Percentiles rank a stretch among this genome's conserved stretches.
phyloP scores from a whole-genome alignment of 352 stramenopile species.

The Phytophthora rubi region DNA sequence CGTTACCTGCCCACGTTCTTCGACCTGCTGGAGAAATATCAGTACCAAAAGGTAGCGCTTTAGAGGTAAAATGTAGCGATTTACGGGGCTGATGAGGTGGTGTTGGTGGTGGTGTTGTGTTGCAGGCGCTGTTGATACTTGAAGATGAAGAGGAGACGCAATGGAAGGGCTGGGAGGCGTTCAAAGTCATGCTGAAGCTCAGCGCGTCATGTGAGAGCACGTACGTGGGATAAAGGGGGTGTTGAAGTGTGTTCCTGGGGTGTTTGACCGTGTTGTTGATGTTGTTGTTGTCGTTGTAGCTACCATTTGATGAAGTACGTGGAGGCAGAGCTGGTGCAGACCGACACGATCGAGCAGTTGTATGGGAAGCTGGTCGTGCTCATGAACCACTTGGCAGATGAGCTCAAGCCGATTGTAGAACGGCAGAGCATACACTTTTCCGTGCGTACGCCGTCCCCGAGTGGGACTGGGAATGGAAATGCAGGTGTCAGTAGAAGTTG shows the following conservation, averaged over 20 bases:
- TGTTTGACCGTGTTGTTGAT: not conserved
- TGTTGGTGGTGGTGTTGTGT: not conserved
- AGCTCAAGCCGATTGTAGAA: conserved; percentile 57
- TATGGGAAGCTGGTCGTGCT: conserved; percentile 67
- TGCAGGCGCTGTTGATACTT: conserved; percentile 48
- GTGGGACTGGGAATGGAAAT: conserved; percentile 9
- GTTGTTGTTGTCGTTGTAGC: conserved; percentile 21
- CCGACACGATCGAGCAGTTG: conserved; percentile 66
- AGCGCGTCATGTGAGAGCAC: conserved; percentile 73
- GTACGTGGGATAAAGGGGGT: conserved; percentile 28
- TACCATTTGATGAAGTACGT: conserved; percentile 79
- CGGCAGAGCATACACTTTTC: conserved; percentile 42
- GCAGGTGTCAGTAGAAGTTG: conserved; percentile 15
- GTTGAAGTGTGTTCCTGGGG: no score
- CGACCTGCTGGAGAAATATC: conserved; percentile 63
- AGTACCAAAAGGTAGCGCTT: conserved; percentile 51
- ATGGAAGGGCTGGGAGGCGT: conserved; percentile 60
- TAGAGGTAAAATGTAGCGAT: not conserved
- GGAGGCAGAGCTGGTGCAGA: conserved; percentile 54
- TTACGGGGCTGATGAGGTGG: not conserved
- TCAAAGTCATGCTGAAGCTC: conserved; percentile 64
- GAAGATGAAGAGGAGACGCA: conserved; percentile 48
- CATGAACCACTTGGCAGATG: conserved; percentile 62
- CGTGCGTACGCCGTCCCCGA: conserved; percentile 27
- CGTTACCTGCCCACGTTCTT: conserved; percentile 66